Evolutionary conservation across 371 early-diverging fungal species (phyloP).

Genomic region (Quaeritorhiza haematococci): DNA sequence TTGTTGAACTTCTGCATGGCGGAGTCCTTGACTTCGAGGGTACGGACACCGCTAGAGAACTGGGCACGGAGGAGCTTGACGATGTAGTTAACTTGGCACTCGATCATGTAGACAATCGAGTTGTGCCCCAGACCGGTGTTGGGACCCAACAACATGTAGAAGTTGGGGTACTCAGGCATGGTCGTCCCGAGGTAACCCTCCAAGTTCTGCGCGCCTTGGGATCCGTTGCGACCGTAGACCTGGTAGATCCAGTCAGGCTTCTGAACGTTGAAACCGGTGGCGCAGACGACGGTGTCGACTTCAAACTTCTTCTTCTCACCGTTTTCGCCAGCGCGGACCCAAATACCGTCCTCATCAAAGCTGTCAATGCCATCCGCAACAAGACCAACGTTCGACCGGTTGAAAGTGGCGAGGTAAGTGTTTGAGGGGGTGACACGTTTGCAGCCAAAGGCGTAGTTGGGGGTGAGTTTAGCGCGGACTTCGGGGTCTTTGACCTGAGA

Average conservation of each 20-base stretch:
- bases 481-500: slow-evolving; percentile 23
- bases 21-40: no score
- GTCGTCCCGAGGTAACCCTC: slow-evolving; percentile 32
- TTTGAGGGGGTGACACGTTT: slow-evolving; percentile 52
- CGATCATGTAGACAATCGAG: slow-evolving; percentile 33
- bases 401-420: slow-evolving; percentile 43
- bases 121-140: slow-evolving; percentile 29
- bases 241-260: slow-evolving; percentile 15
- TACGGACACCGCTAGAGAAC: no score
- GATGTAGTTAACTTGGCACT: slow-evolving; percentile 18
- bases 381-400: slow-evolving; percentile 41
- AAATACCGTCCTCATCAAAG: background rate
- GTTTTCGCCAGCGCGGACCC: slow-evolving; percentile 32
- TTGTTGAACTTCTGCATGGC: no score
- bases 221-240: slow-evolving; percentile 24
- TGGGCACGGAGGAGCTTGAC: no score
- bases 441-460: slow-evolving; percentile 48
- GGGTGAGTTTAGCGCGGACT: slow-evolving; percentile 39
- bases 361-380: slow-evolving; percentile 32
- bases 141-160: slow-evolving; percentile 38
- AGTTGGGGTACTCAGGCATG: slow-evolving; percentile 32
- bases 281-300: slow-evolving; percentile 54
- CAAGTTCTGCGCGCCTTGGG: slow-evolving; percentile 10
- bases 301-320: slow-evolving; percentile 35
- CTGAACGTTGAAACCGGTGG: slow-evolving; percentile 58